These are phyloP conservation scores for Eutypella sp. DNA, from an alignment of 2,329 filamentous ascomycete genomes.

Conservation along the genomic window DNA sequence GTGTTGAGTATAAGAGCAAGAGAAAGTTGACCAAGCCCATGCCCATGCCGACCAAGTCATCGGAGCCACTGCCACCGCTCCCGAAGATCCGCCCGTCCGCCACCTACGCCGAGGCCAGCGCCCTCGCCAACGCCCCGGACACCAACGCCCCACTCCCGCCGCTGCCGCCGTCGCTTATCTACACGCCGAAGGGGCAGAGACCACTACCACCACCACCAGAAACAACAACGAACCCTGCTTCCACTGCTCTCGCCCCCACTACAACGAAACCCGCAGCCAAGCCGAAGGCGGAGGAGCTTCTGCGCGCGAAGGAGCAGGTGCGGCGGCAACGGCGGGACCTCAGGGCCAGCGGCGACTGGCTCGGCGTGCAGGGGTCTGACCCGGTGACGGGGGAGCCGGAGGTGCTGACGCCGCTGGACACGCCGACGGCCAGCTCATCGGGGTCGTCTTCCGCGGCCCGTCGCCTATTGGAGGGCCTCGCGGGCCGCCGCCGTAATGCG, in stretches of 20 bases:
- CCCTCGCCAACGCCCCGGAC: too few relatives aligned
- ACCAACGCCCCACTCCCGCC: too few relatives aligned
- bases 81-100: too few relatives aligned
- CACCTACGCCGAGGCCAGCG: too few relatives aligned
- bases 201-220: too few relatives aligned
- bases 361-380: conserved; percentile 55
- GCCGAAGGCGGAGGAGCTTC: conserved; percentile 10
- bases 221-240: not conserved
- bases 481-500: conserved; percentile 29
- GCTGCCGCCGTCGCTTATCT: too few relatives aligned
- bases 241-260: not conserved
- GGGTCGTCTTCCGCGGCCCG: conserved; percentile 23
- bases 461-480: conserved; percentile 27
- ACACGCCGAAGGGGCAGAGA: too few relatives aligned
- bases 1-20: too few relatives aligned
- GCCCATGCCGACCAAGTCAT: too few relatives aligned
- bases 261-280: conserved; percentile 9
- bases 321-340: conserved; percentile 40
- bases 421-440: conserved; percentile 38
- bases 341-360: conserved; percentile 52
- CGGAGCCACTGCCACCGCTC: too few relatives aligned
- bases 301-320: conserved; percentile 24
- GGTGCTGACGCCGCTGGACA: conserved; percentile 40
- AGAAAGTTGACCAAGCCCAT: too few relatives aligned
- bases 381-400: conserved; percentile 51